These are phyloP conservation scores for Mantamonas sphyraenae DNA, from an alignment of 78 protist genomes.

Conservation along the genomic window DNA sequence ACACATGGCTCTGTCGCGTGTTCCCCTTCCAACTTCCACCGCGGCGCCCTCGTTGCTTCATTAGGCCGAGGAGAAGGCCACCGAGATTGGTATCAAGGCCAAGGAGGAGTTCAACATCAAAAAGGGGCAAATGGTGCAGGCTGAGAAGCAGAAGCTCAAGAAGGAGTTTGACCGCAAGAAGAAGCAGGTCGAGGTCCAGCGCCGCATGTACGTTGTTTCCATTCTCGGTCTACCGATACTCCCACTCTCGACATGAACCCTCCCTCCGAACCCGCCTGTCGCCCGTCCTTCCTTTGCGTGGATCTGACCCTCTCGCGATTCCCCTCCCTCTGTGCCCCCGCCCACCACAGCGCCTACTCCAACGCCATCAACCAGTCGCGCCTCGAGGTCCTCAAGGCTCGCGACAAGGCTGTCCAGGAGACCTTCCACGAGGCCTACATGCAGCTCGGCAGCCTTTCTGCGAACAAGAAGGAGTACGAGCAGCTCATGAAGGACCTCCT, in stretches of 20 bases:
- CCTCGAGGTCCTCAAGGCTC: conserved; percentile 28
- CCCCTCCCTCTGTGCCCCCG: not conserved
- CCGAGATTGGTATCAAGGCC: conserved; percentile 51
- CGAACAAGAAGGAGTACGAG: conserved; percentile 18
- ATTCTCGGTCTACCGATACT: not conserved
- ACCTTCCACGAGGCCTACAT: conserved; percentile 4
- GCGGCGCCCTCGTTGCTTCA: too few relatives aligned
- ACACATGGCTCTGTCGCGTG: too few relatives aligned
- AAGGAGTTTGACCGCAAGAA: conserved; percentile 51
- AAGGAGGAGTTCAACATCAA: conserved; percentile 65
- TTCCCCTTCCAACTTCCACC: too few relatives aligned
- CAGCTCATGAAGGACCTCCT: conserved; percentile 20
- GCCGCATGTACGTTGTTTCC: conserved; percentile 26
- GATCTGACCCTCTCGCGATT: too few relatives aligned
- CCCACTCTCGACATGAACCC: too few relatives aligned
- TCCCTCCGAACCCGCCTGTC: too few relatives aligned
- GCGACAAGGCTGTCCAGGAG: conserved; percentile 15
- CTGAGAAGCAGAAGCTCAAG: conserved; percentile 45
- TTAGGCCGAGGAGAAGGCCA: conserved; percentile 60
- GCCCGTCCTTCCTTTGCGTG: not conserved
- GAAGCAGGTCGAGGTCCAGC: conserved; percentile 53
- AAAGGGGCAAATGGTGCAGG: conserved; percentile 45
- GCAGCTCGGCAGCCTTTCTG: not conserved
- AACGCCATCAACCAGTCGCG: conserved; percentile 28
- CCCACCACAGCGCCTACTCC: conserved; percentile 8